Evolutionary conservation across 352 stramenopile genomes (phyloP), one percentile per base, ranked within the genome.

Genomic region (Globisporangium cylindrosporum): DNA sequence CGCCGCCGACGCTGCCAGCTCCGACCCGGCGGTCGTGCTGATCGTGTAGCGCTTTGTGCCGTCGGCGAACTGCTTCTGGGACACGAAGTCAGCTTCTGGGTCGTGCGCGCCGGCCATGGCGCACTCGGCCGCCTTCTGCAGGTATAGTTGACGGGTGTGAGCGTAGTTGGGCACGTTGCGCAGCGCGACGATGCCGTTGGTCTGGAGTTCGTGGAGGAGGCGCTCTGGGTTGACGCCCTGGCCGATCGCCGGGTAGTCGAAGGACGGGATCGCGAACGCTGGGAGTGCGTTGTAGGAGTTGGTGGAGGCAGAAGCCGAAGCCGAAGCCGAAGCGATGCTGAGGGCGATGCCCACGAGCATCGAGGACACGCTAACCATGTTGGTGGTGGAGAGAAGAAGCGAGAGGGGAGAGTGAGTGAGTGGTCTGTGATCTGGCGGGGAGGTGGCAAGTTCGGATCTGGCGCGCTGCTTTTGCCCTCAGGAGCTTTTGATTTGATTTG

Each of bases 141-240:
- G 48, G 60, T 83, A 88, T 1, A 60, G 64, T 25, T 73, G 68
- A 15, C 79, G 79, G 15, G 73, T 59, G 38, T 71, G 72, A n/a
- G 43, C 61, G 62, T 81, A 90, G 65, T 78, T 73, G 2, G 78
- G 79, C 29, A 90, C 78, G 56, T 86, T 84, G 29, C 68, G 72
- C 24, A 90, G 67, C 7, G 76, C 73, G 36, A 90, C 66, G 71
- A 90, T 83, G 32, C 81, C 79, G 27, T 70, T 74, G 14, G 41
- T 55, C 55, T 79, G 48, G 22, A 90, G 68, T 29, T 78, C 78
- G 0, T 65, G n/a, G 27, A 87, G 73, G 64, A 55, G 10, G 34
- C 46, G 61, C 14, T 27, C 15, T 18, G 46, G 62, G 1, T 12
- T 66, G 41, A 18, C 29, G 22, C 34, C 61, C 6, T 49, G 4